Conservation (phyloP, 805 yeast genomes). For the Hanseniaspora valbyensis region DNA sequence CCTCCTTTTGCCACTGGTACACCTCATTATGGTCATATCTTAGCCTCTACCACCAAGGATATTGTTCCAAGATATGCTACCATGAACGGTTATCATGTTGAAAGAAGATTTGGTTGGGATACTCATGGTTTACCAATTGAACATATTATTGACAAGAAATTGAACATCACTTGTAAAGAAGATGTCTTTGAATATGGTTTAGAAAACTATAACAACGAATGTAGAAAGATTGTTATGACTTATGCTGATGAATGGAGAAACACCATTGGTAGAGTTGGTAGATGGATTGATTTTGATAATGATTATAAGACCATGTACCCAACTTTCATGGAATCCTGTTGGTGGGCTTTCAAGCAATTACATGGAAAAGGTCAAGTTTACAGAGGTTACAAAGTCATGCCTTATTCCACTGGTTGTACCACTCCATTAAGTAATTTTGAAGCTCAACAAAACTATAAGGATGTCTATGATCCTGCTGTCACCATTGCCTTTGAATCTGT, state of each 20-base stretch:
- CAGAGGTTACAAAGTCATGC: conserved; percentile 96
- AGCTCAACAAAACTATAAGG: conserved; percentile 97
- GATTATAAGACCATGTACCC: conserved; percentile 97
- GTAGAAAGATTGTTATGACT: conserved; percentile 95
- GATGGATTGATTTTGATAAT: conserved; percentile 99
- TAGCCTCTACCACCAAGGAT: conserved; percentile 95
- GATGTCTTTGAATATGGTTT: conserved; percentile 93
- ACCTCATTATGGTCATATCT: conserved; percentile 96
- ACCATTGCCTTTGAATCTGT: conserved; percentile 77
- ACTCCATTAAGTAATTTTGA: conserved; percentile 96
- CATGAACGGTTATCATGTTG: conserved; percentile 93
- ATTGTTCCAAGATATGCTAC: conserved; percentile 95
- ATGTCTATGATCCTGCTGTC: conserved; percentile 92
- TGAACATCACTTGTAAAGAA: conserved; percentile 83
- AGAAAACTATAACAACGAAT: conserved; percentile 84
- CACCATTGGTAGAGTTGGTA: conserved; percentile 87
- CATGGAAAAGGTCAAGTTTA: conserved; percentile 80
- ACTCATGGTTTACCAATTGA: conserved; percentile 98
- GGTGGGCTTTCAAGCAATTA: conserved; percentile 96
- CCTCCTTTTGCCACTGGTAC: conserved; percentile 99
- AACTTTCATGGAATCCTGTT: conserved; percentile 90
- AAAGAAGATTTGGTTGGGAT: conserved; percentile 98
- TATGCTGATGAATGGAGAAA: conserved; percentile 91
- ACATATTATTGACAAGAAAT: conserved; percentile 95
- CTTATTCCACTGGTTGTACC: conserved; percentile 93